Percentiles rank a stretch among this genome's conserved stretches.
Evolutionary conservation across 352 stramenopile species (phyloP).

Genomic region (Pythium volutum): DNA sequence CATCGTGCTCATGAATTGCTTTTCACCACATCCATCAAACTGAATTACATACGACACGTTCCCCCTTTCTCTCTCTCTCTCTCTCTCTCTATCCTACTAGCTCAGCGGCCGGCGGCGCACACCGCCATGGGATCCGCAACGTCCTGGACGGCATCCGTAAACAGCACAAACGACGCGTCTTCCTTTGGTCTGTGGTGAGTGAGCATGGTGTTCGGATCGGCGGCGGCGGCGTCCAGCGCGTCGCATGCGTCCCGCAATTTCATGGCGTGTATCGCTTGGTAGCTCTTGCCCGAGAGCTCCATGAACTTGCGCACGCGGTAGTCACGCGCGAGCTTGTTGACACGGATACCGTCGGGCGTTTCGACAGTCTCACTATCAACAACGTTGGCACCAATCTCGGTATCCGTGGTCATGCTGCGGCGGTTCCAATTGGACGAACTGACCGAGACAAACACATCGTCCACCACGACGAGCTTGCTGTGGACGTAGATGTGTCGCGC

Average conservation of each 20-base stretch:
- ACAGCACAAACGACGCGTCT: slow-evolving; percentile 13
- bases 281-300: slow-evolving; percentile 38
- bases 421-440: slow-evolving; percentile 37
- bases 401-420: slow-evolving; percentile 37
- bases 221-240: slow-evolving; percentile 12
- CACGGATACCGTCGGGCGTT: slow-evolving; percentile 34
- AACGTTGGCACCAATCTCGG: slow-evolving; percentile 27
- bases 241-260: slow-evolving; percentile 37
- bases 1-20: no score
- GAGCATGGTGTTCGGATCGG: background rate
- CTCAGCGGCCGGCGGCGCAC: background rate
- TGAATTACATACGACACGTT: background rate
- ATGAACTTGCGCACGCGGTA: slow-evolving; percentile 57
- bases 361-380: slow-evolving; percentile 21
- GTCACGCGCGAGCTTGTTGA: slow-evolving; percentile 39
- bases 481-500: slow-evolving; percentile 23
- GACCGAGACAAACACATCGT: slow-evolving; percentile 31
- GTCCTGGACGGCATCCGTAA: slow-evolving; percentile 2
- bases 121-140: slow-evolving; percentile 3
- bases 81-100: background rate
- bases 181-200: background rate
- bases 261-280: slow-evolving; percentile 35
- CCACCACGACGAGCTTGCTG: slow-evolving; percentile 24
- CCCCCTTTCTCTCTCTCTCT: background rate
- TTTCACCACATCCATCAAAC: background rate